phyloP scores from a whole-genome alignment of 306 rosid species.

The Sphenostylis stenocarpa region DNA sequence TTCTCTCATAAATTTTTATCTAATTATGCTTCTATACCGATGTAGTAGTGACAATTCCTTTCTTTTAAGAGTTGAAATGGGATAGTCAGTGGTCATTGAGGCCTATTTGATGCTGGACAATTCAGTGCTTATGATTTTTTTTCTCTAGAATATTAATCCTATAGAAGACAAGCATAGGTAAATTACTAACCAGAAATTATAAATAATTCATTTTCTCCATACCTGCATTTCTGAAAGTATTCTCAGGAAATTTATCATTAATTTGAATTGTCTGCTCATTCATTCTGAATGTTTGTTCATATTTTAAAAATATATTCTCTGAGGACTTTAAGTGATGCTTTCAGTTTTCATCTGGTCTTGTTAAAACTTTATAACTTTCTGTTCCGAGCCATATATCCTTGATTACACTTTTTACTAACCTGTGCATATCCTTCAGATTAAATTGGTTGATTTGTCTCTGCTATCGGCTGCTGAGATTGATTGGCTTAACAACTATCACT shows the following conservation, averaged over 20 bases:
- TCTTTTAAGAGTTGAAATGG: background rate
- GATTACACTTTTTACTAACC: background rate
- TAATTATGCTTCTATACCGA: constrained; percentile 15
- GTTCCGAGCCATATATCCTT: constrained; percentile 19
- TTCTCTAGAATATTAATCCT: background rate
- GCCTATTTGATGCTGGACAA: background rate
- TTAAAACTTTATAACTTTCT: background rate
- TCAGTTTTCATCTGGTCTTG: constrained; percentile 2
- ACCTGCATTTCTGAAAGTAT: background rate
- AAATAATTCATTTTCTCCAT: background rate
- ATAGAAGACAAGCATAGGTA: background rate
- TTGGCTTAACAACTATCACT: constrained; percentile 87
- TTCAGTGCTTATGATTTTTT: background rate
- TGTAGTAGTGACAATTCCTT: constrained; percentile 4
- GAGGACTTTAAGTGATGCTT: constrained; percentile 23
- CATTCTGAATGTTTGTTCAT: background rate
- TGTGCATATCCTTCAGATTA: constrained; percentile 60
- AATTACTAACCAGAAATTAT: background rate
- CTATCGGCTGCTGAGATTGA: constrained; percentile 67
- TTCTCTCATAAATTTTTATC: background rate
- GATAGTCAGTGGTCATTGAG: background rate
- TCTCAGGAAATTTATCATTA: background rate
- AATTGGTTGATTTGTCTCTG: constrained; percentile 75
- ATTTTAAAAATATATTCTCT: background rate
- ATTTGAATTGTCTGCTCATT: background rate